Percentiles rank a stretch among this genome's conserved stretches.
Conservation (phyloP, 306 rosid species). For the Cyclanthera cordifolia region DNA sequence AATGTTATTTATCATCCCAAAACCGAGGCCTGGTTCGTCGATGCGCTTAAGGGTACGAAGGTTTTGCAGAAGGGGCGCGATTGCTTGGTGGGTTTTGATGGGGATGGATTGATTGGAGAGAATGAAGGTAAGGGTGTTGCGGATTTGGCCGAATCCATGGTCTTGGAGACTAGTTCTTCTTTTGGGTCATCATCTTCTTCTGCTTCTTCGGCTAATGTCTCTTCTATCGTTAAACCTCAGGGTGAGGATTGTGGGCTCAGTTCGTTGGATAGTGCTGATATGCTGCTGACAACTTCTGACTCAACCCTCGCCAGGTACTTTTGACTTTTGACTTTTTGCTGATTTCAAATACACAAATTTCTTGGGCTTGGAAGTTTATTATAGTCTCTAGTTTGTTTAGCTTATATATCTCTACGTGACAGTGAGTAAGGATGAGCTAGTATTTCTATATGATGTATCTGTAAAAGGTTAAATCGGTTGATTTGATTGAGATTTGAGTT, state of each 20-base stretch:
- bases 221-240: constrained; percentile 21
- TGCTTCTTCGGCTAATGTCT: constrained; percentile 33
- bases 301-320: constrained; percentile 27
- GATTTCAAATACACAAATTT: background rate
- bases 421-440: background rate
- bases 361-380: background rate
- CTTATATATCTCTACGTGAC: background rate
- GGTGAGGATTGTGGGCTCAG: constrained; percentile 20
- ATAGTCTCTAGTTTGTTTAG: background rate
- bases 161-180: constrained; percentile 44
- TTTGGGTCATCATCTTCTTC: constrained; percentile 54
- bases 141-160: constrained; percentile 29
- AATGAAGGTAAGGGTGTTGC: constrained; percentile 7
- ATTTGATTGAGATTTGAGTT: background rate
- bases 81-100: constrained; percentile 21
- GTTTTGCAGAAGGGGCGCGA: constrained; percentile 31
- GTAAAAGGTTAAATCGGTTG: background rate
- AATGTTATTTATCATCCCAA: constrained; percentile 36
- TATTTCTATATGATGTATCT: background rate
- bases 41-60: constrained; percentile 39
- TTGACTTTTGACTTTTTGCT: background rate
- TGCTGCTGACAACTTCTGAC: constrained; percentile 12
- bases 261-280: constrained; percentile 16
- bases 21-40: constrained; percentile 49
- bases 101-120: constrained; percentile 8